Evolutionary conservation across 805 yeast genomes (phyloP).

Genomic region (Yueomyces sinensis): DNA sequence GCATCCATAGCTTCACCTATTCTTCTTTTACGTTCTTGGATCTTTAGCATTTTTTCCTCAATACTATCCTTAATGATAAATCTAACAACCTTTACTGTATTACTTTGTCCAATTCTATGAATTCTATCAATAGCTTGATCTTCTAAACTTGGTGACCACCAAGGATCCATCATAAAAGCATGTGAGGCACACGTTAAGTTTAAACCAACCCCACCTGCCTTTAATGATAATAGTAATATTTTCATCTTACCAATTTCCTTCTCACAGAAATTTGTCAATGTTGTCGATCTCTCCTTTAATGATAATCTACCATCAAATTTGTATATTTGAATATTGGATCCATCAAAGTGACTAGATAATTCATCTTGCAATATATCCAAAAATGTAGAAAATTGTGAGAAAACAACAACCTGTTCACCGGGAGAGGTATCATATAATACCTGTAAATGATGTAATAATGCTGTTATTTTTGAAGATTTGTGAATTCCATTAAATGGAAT

Average conservation of each 20-base stretch:
- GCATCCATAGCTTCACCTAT: slow-evolving; percentile 70
- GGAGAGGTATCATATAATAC: slow-evolving; percentile 40
- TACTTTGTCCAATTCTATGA: slow-evolving; percentile 79
- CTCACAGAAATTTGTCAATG: slow-evolving; percentile 41
- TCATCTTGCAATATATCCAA: slow-evolving; percentile 62
- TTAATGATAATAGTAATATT: slow-evolving; percentile 58
- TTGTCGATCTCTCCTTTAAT: slow-evolving; percentile 48
- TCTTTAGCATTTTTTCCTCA: slow-evolving; percentile 76
- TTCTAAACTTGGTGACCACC: slow-evolving; percentile 93
- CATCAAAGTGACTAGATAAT: slow-evolving; percentile 34
- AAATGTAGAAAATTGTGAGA: slow-evolving; percentile 80
- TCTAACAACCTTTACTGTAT: slow-evolving; percentile 58
- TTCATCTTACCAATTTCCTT: slow-evolving; percentile 24
- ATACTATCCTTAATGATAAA: slow-evolving; percentile 75
- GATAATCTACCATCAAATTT: slow-evolving; percentile 77
- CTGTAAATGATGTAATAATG: slow-evolving; percentile 47
- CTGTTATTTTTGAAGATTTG: slow-evolving; percentile 61
- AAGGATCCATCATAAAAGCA: slow-evolving; percentile 89
- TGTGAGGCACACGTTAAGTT: slow-evolving; percentile 74
- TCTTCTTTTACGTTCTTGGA: slow-evolving; percentile 74
- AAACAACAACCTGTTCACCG: slow-evolving; percentile 69
- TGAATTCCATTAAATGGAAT: slow-evolving; percentile 19
- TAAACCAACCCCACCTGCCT: slow-evolving; percentile 92
- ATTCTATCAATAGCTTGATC: slow-evolving; percentile 86
- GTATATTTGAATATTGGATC: slow-evolving; percentile 25